Conservation (phyloP, 208 protist species). For the Trichomonas vaginalis region DNA sequence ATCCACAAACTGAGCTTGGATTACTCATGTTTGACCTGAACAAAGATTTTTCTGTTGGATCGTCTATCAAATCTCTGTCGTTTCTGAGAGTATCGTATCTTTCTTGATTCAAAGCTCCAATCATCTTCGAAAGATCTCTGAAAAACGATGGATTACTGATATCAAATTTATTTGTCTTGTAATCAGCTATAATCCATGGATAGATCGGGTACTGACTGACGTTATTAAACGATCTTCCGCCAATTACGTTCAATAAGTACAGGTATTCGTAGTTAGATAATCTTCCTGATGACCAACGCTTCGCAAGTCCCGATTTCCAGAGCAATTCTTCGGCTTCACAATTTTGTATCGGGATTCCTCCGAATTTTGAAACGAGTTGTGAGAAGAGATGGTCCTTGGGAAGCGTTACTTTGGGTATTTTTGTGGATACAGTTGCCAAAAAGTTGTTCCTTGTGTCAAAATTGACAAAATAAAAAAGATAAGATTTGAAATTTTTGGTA, state of each 20-base stretch:
- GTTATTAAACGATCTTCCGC: constrained; percentile 17
- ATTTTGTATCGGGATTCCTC: neutral
- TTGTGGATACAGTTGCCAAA: neutral
- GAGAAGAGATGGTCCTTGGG: neutral
- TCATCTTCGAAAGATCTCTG: constrained; percentile 10
- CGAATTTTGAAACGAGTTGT: neutral
- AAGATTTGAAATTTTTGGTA: neutral
- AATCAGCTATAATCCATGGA: constrained; percentile 12
- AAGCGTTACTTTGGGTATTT: neutral
- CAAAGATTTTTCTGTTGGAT: neutral
- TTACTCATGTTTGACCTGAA: neutral
- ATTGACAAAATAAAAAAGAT: neutral
- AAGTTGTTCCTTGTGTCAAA: neutral
- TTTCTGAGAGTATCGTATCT: neutral
- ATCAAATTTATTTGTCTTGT: neutral
- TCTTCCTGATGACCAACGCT: neutral
- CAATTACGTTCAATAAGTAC: neutral
- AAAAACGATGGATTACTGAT: neutral
- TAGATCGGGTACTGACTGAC: neutral
- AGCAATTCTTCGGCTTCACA: neutral
- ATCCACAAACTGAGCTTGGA: neutral
- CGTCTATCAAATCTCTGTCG: neutral
- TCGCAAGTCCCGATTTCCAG: neutral
- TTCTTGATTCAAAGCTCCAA: constrained; percentile 15
- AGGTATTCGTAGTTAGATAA: neutral